Conservation (phyloP, 768 basidiomycete genomes). For the Psilocybe azurescens region DNA sequence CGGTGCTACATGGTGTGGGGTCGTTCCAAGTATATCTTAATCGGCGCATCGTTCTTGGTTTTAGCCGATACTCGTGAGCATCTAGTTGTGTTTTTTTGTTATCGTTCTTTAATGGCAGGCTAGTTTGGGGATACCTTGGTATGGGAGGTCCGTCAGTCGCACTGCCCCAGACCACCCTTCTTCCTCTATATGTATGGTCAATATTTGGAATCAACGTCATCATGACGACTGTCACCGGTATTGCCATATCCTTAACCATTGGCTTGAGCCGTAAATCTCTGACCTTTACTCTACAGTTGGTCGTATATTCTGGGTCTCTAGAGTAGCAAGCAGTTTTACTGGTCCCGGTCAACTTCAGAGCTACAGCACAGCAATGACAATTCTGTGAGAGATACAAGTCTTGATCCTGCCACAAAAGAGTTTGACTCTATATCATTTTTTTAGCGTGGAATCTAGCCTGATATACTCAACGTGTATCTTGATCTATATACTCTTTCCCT, state of each 20-base stretch:
- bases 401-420: too few species aligned
- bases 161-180: conserved; percentile 2
- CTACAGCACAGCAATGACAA: conserved; percentile 13
- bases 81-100: neutral
- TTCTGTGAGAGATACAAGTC: conserved; percentile 6
- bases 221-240: conserved; percentile 31
- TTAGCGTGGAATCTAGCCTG: conserved; percentile 29
- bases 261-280: too few species aligned
- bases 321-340: conserved; percentile 4
- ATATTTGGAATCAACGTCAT: conserved; percentile 31
- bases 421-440: neutral
- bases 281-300: conserved; percentile 1
- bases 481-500: conserved; percentile 18
- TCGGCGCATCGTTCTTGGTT: conserved; percentile 17
- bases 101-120: neutral
- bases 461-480: conserved; percentile 29
- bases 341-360: neutral
- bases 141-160: neutral
- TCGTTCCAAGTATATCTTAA: conserved; percentile 17
- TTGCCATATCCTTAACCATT: too few species aligned
- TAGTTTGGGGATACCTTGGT: conserved; percentile 20
- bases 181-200: conserved; percentile 28
- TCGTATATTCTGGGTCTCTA: conserved; percentile 20
- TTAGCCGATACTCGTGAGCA: conserved; percentile 20
- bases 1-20: conserved; percentile 26